phyloP scores from a whole-genome alignment of 2,329 filamentous ascomycete genomes.

The Grosmannia serpens region DNA sequence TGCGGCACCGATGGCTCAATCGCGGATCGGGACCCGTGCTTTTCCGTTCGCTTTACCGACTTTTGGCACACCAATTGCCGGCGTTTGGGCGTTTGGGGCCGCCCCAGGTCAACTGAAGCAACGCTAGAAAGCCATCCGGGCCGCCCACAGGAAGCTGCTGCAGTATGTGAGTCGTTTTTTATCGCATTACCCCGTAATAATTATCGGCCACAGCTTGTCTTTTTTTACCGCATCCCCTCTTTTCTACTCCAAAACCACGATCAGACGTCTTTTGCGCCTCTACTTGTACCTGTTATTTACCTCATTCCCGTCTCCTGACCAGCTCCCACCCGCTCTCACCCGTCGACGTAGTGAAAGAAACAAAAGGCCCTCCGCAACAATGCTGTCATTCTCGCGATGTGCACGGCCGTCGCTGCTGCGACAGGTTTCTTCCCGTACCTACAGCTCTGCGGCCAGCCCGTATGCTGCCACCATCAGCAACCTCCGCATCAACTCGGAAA shows the following conservation, averaged over 20 bases:
- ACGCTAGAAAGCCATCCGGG: neutral
- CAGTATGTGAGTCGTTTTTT: neutral
- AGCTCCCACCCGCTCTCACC: neutral
- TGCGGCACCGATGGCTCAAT: neutral
- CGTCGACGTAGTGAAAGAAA: neutral
- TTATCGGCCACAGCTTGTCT: neutral
- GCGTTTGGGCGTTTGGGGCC: neutral
- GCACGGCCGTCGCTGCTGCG: conserved; percentile 54
- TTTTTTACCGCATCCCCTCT: neutral
- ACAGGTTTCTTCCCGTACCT: conserved; percentile 55
- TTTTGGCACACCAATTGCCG: neutral
- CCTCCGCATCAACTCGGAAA: conserved; percentile 84
- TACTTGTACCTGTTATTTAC: too few species aligned
- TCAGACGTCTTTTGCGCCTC: neutral
- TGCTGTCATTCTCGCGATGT: conserved; percentile 78
- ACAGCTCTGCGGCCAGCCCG: conserved; percentile 58
- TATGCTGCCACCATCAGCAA: conserved; percentile 70
- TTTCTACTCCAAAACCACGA: neutral
- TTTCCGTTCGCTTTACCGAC: conserved; percentile 8
- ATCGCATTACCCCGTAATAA: neutral
- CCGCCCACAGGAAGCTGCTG: neutral
- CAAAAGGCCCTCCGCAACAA: conserved; percentile 30
- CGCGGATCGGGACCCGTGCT: conserved; percentile 3
- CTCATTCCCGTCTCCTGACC: neutral
- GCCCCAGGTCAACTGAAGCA: neutral